phyloP scores from a whole-genome alignment of 2,329 filamentous ascomycete genomes.

The Penicillium sp. region DNA sequence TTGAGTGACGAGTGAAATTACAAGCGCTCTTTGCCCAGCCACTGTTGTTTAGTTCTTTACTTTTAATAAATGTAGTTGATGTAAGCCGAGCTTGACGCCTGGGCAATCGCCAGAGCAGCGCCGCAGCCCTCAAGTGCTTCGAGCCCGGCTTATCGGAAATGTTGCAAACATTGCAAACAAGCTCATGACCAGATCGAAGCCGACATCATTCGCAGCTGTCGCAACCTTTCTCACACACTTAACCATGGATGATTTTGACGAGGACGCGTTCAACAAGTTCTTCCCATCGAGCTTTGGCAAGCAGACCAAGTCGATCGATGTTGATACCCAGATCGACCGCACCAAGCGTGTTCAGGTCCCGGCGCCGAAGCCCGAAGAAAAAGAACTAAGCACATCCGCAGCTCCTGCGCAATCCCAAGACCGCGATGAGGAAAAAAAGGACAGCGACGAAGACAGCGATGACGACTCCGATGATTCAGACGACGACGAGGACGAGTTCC shows the following conservation, averaged over 20 bases:
- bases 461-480: slow-evolving; percentile 57
- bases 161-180: slow-evolving; percentile 33
- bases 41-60: background rate
- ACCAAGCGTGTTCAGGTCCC: slow-evolving; percentile 63
- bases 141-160: slow-evolving; percentile 1
- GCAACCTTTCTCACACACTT: slow-evolving; percentile 4
- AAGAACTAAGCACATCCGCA: slow-evolving; percentile 22
- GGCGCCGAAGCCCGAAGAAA: slow-evolving; percentile 33
- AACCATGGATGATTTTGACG: slow-evolving; percentile 48
- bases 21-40: background rate
- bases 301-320: slow-evolving; percentile 70
- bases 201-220: background rate
- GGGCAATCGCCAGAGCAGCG: too few relatives aligned
- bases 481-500: slow-evolving; percentile 81
- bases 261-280: slow-evolving; percentile 57
- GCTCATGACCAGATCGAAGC: slow-evolving; percentile 18
- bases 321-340: slow-evolving; percentile 78
- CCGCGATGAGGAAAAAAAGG: slow-evolving; percentile 35
- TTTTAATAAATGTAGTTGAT: too few relatives aligned
- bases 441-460: slow-evolving; percentile 42
- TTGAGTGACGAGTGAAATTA: slow-evolving; percentile 16
- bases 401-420: slow-evolving; percentile 26
- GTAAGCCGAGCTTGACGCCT: too few relatives aligned
- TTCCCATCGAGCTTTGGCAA: slow-evolving; percentile 85
- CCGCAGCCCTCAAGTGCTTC: too few relatives aligned